phyloP scores from a whole-genome alignment of 192 early-diverging fungal species.

The Phlyctochytrium planicorne region DNA sequence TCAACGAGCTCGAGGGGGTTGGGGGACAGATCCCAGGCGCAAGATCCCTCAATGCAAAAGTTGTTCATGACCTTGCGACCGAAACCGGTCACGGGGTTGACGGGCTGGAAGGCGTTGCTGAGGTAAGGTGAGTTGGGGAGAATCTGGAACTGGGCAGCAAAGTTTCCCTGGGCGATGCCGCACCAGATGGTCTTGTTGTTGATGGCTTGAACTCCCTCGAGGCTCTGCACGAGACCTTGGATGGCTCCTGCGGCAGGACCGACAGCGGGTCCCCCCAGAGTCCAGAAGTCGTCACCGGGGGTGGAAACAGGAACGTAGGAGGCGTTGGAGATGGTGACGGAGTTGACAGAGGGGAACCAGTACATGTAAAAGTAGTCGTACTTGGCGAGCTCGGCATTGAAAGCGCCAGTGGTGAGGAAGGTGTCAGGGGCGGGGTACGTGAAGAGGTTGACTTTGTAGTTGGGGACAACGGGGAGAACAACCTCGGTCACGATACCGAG shows the following conservation, averaged over 20 bases:
- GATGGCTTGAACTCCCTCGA: background rate
- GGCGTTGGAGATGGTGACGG: background rate
- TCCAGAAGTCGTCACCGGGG: background rate
- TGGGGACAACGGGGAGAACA: background rate
- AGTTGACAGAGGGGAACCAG: background rate
- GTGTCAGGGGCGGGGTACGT: background rate
- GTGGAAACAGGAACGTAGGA: background rate
- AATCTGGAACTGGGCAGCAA: background rate
- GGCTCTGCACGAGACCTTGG: background rate
- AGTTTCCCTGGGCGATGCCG: background rate
- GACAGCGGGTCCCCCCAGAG: background rate
- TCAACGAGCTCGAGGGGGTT: slow-evolving; percentile 1
- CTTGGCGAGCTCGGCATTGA: background rate
- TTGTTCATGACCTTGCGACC: slow-evolving; percentile 1
- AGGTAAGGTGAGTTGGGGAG: slow-evolving; percentile 1
- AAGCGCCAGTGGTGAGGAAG: background rate
- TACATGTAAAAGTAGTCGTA: slow-evolving; percentile 3
- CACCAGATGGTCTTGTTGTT: slow-evolving; percentile 1
- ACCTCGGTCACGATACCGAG: slow-evolving; percentile 11
- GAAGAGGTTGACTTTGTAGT: slow-evolving; percentile 3
- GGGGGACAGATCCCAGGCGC: background rate
- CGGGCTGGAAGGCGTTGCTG: background rate
- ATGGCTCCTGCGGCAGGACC: background rate
- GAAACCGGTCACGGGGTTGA: slow-evolving; percentile 1
- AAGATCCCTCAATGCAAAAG: background rate